A percentile compares a stretch with the other conserved stretches of the same genome.
phyloP scores from a whole-genome alignment of 192 early-diverging fungal species.

The Backusella psychrophila region DNA sequence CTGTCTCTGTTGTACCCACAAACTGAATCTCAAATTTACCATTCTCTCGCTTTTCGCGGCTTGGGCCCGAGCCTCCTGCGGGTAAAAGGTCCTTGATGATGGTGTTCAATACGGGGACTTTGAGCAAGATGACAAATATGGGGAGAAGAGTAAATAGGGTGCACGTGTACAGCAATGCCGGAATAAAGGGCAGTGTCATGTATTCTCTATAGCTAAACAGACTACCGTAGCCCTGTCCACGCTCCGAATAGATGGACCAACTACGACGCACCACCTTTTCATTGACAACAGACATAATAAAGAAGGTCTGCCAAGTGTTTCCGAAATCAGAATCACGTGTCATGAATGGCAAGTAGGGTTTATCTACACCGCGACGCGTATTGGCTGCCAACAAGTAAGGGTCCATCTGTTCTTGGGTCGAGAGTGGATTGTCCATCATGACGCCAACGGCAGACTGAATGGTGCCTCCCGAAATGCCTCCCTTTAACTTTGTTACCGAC shows the following conservation, averaged over 20 bases:
- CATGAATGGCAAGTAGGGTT: slow-evolving; percentile 29
- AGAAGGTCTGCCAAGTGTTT: slow-evolving; percentile 58
- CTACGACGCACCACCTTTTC: slow-evolving; percentile 63
- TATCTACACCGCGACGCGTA: slow-evolving; percentile 33
- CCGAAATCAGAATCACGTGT: slow-evolving; percentile 53
- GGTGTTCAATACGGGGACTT: slow-evolving; percentile 45
- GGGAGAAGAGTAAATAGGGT: slow-evolving; percentile 41
- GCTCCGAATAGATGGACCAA: slow-evolving; percentile 47
- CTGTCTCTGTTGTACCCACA: slow-evolving; percentile 46
- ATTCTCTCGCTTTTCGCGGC: slow-evolving; percentile 50
- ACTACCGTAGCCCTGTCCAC: slow-evolving; percentile 41
- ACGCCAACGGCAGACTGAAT: slow-evolving; percentile 40
- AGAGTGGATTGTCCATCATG: slow-evolving; percentile 13
- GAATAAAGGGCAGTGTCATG: slow-evolving; percentile 44
- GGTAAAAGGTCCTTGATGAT: slow-evolving; percentile 56
- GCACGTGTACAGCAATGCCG: slow-evolving; percentile 40
- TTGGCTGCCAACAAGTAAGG: slow-evolving; percentile 23
- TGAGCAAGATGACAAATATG: slow-evolving; percentile 37
- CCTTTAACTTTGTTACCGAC: slow-evolving; percentile 50
- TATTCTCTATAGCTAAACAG: slow-evolving; percentile 55
- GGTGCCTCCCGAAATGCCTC: slow-evolving; percentile 70
- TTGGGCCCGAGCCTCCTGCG: slow-evolving; percentile 66
- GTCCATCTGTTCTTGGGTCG: background rate
- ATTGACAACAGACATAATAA: slow-evolving; percentile 64
- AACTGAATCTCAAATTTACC: slow-evolving; percentile 49